Conservation (phyloP, 352 stramenopile genomes). For the Phytopythium boreale region DNA sequence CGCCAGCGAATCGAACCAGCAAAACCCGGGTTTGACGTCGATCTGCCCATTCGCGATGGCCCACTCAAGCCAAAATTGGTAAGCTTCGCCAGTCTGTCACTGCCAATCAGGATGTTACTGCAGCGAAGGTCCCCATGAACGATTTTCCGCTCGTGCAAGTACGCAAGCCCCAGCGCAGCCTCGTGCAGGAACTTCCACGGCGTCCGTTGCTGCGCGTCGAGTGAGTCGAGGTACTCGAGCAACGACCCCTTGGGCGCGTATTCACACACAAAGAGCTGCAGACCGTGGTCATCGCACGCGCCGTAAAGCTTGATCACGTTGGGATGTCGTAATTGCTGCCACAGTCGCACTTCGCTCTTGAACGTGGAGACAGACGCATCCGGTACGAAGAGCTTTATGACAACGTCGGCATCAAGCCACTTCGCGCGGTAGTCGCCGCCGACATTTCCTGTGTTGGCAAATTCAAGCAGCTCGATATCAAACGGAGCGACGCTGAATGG, state of each 20-base stretch:
- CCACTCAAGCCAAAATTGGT: constrained; percentile 7
- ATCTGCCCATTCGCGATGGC: too few species aligned
- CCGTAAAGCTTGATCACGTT: constrained; percentile 18
- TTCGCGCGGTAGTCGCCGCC: constrained; percentile 8
- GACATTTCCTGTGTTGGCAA: not conserved
- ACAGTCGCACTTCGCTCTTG: constrained; percentile 11
- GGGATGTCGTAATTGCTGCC: constrained; percentile 10
- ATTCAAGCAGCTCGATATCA: not conserved
- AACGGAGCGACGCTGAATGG: constrained; percentile 3
- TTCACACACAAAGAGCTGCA: constrained; percentile 12
- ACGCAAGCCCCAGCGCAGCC: constrained; percentile 8
- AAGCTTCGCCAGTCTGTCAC: constrained; percentile 8
- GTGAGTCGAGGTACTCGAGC: not conserved
- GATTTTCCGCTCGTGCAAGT: constrained; percentile 7
- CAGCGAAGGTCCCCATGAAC: constrained; percentile 9
- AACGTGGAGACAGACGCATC: constrained; percentile 2
- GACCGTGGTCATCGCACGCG: constrained; percentile 3
- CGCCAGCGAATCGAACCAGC: constrained; percentile 1
- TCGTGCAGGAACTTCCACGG: constrained; percentile 10
- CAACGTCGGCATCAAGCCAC: constrained; percentile 13
- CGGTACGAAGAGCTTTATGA: constrained; percentile 11
- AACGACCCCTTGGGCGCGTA: constrained; percentile 6
- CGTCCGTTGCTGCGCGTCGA: not conserved
- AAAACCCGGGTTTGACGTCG: not conserved
- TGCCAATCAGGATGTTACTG: constrained; percentile 11